A percentile compares a stretch with the other conserved stretches of the same genome.
These are phyloP conservation scores for Tolypocladium endophyticum DNA, from an alignment of 2,329 filamentous ascomycete genomes.

Conservation along the genomic window DNA sequence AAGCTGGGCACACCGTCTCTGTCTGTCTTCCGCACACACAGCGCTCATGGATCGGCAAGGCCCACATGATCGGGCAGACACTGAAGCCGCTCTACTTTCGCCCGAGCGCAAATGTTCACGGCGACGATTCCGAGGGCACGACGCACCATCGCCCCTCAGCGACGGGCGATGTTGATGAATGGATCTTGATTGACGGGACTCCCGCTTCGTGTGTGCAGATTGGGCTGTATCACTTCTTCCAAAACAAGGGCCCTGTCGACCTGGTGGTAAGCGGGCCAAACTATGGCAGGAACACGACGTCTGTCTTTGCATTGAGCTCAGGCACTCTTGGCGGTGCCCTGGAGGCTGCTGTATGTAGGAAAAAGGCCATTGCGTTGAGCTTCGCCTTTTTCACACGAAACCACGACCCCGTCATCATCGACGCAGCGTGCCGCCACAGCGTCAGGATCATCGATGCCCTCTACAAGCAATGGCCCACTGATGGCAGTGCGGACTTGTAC, in stretches of 20 bases:
- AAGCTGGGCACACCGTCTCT: constrained; percentile 74
- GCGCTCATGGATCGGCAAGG: constrained; percentile 97
- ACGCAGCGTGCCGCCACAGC: constrained; percentile 62
- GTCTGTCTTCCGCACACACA: constrained; percentile 87
- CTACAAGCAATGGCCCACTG: constrained; percentile 59
- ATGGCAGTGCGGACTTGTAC: constrained; percentile 68
- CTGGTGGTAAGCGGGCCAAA: constrained; percentile 73
- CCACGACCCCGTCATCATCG: constrained; percentile 74
- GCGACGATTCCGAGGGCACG: constrained; percentile 46
- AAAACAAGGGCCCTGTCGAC: constrained; percentile 60
- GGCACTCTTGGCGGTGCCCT: constrained; percentile 70
- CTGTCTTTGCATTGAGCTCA: constrained; percentile 66
- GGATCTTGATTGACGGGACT: constrained; percentile 72
- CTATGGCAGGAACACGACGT: constrained; percentile 73
- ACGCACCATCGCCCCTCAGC: constrained; percentile 49
- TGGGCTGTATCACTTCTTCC: constrained; percentile 69
- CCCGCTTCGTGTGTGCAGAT: constrained; percentile 76
- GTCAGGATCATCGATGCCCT: constrained; percentile 73
- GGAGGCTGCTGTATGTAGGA: constrained; percentile 63
- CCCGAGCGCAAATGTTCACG: constrained; percentile 32
- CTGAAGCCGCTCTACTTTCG: constrained; percentile 80
- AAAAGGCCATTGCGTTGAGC: constrained; percentile 67
- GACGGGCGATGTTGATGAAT: constrained; percentile 55
- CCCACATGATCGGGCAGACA: constrained; percentile 85
- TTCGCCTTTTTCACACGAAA: constrained; percentile 84